These are phyloP conservation scores for Euclidium syriacum DNA, from an alignment of 345 rosid species.

Conservation along the genomic window DNA sequence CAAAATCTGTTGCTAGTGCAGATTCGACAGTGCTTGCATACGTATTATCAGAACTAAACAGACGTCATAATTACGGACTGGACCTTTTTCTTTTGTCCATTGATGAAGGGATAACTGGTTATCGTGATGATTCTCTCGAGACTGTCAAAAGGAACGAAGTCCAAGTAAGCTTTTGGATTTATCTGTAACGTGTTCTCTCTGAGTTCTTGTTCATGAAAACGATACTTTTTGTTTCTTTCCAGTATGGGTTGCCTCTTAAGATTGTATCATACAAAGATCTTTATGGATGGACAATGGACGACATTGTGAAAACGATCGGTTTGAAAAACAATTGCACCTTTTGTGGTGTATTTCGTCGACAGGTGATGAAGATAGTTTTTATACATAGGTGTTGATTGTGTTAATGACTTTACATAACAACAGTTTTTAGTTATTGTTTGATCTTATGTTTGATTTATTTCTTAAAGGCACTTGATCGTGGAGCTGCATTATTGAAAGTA, in stretches of 20 bases:
- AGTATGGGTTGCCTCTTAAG: slow-evolving; percentile 83
- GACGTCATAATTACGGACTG: slow-evolving; percentile 58
- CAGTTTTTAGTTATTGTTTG: too few relatives aligned
- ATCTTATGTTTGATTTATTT: slow-evolving; percentile 1
- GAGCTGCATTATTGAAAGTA: slow-evolving; percentile 78
- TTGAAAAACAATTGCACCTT: slow-evolving; percentile 93
- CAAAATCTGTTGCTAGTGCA: too few relatives aligned
- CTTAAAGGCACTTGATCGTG: slow-evolving; percentile 95
- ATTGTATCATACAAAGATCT: slow-evolving; percentile 93
- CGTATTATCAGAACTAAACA: slow-evolving; percentile 76
- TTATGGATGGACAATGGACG: slow-evolving; percentile 99
- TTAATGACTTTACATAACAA: too few relatives aligned
- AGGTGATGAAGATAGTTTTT: too few relatives aligned
- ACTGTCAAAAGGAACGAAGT: slow-evolving; percentile 89
- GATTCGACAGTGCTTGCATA: slow-evolving; percentile 89
- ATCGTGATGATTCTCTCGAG: slow-evolving; percentile 90
- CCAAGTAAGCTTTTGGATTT: too few relatives aligned
- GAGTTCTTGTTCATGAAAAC: too few relatives aligned
- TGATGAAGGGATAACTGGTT: slow-evolving; percentile 93
- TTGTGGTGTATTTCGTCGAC: slow-evolving; percentile 94
- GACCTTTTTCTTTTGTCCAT: slow-evolving; percentile 81
- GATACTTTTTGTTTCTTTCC: too few relatives aligned
- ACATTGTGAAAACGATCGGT: slow-evolving; percentile 94
- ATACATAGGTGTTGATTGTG: too few relatives aligned
- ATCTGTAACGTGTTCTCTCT: too few relatives aligned